Evolutionary conservation across 2,329 filamentous ascomycete genomes (phyloP), one percentile per base, ranked within the genome.

Genomic region (Diaporthe capsici): DNA sequence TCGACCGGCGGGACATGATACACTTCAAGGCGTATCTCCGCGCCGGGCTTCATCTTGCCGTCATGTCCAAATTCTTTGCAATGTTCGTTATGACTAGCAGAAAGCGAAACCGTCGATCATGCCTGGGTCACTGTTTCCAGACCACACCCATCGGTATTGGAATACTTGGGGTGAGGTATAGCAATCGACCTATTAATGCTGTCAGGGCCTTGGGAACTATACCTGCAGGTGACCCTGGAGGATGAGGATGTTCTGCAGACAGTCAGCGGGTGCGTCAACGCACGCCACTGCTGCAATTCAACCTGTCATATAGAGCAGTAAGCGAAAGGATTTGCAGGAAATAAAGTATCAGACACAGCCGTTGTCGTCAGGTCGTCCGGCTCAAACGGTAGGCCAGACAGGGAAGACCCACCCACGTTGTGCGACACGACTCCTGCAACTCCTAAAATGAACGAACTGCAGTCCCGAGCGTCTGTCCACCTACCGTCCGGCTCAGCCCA

Each of bases 51-150:
- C 44, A 25, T 25, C 47, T 25, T 51, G 44, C 63, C 28, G 28
- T 53, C 7, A 37, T 28, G 47, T 28, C 13, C 8, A 39, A 13
- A 53, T 17, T 53, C 63, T 68, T 68, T 12, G 22, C 22, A 39
- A 13, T 3, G 2, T 15, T 28, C n/a, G 22, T 25, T 37, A 68
- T 53, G 47, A 68, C 47, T 68, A 31, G 47, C 63, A 53, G 13
- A 28, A 68, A 53, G 47, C 63, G 47, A 68, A 68, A 68, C 63
- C 13, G 47, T 53, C 63, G 47, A 68, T 68, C 47, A 37, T 68
- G 63, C 63, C 44, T 49, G 44, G 63, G 31, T 31, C 20, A 12
- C 12, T 39, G 63, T 37, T 51, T 68, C 63, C 44, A 67, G 28
- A 67, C 44, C 42, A 22, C 28, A 49, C n/a, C 63, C 13, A 37